Evolutionary conservation across 371 early-diverging fungal genomes (phyloP), one percentile per base, ranked within the genome.

Genomic region (Vairimorpha necatrix): DNA sequence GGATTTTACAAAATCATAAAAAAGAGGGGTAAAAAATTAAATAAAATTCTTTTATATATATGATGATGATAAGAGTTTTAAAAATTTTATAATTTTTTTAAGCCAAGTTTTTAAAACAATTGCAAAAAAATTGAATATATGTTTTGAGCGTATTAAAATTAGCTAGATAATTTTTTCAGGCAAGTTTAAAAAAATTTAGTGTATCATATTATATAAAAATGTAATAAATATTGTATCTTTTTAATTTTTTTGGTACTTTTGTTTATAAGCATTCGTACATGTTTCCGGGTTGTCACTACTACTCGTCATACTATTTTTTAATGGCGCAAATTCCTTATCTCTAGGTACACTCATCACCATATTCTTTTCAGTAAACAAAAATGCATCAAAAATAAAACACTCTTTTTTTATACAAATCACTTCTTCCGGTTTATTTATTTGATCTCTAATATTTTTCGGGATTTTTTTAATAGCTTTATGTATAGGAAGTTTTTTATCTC

Each of bases 311-410:
- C 69, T 65, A 69, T 82, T 82, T 65, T 82, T 82, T 32, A 82
- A 48, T 11, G 82, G 82, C 0, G 72, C 22, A 47, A 80, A 82
- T 47, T 82, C 82, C 6, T 75, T 28, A 20, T 67, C 36, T 46
- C 80, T 76, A 20, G 80, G 77, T 26, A 82, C 82, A 47, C 30
- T 67, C 36, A 85, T 75, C 4, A 83, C 74, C 0, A 65, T 77
- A 68, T 77, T 76, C 22, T 61, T 74, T 3, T 71, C 28, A 3
- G 83, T 62, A 39, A 74, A 77, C 39, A 72, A 66, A 66, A 85
- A 83, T 24, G 73, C 73, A 71, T 85, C 85, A 78, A 85, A 85
- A 30, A 85, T 83, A 71, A 85, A 85, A 20, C 60, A 72, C 62
- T 85, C 85, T 42, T 70, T 65, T 67, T 85, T 85, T 30, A 72